Conservation (phyloP, 176 grass and related monocot genomes). For the Secale cereale region DNA sequence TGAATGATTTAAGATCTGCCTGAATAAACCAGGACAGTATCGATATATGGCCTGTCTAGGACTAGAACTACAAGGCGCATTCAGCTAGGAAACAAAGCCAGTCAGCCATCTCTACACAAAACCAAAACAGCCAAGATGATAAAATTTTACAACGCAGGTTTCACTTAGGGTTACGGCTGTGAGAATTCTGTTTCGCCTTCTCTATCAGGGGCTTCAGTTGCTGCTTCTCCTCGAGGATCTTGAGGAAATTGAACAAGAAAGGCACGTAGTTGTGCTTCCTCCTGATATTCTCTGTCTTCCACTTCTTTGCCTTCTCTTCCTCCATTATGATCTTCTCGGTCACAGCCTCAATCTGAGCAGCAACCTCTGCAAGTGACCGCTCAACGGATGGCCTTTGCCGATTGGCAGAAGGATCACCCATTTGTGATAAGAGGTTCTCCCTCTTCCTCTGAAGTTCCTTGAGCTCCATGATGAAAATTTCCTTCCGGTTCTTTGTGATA, state of each 20-base stretch:
- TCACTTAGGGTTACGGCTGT: slow-evolving; percentile 38
- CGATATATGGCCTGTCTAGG: slow-evolving; percentile 6
- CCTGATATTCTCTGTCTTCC: slow-evolving; percentile 91
- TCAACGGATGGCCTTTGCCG: slow-evolving; percentile 41
- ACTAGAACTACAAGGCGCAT: neutral
- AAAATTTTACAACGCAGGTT: neutral
- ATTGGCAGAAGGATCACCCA: slow-evolving; percentile 38
- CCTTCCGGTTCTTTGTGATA: slow-evolving; percentile 90
- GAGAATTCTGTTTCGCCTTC: slow-evolving; percentile 71
- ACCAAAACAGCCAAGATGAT: neutral
- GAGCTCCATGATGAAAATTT: slow-evolving; percentile 64
- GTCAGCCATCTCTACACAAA: slow-evolving; percentile 32
- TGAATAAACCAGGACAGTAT: neutral
- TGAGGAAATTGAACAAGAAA: slow-evolving; percentile 95
- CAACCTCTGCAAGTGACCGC: slow-evolving; percentile 75
- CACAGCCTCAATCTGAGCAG: slow-evolving; percentile 73
- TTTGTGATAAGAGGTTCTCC: slow-evolving; percentile 71
- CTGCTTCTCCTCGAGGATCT: slow-evolving; percentile 88
- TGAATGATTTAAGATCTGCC: neutral
- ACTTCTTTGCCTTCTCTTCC: slow-evolving; percentile 96
- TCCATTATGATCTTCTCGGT: slow-evolving; percentile 99
- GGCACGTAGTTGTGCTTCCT: slow-evolving; percentile 97
- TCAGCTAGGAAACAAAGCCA: slow-evolving; percentile 25
- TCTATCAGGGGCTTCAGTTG: slow-evolving; percentile 87
- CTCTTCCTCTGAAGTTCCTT: slow-evolving; percentile 95